Conservation (phyloP, 306 rosid genomes). For the Dryas drummondii region DNA sequence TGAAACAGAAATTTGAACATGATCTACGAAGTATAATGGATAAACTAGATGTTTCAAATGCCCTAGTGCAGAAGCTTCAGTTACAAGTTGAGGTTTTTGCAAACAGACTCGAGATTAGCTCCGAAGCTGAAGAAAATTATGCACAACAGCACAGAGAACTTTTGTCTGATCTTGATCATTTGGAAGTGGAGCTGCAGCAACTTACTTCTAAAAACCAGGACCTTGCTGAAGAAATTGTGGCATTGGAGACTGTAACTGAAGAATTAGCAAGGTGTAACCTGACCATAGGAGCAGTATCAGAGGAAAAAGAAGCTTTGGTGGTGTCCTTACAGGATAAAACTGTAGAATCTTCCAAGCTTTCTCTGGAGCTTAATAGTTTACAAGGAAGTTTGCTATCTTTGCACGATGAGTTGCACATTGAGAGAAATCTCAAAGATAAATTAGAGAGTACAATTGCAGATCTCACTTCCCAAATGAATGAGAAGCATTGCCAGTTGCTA, state of each 20-base stretch:
- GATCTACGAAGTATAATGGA: constrained; percentile 42
- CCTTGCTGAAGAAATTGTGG: constrained; percentile 56
- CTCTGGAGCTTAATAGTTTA: constrained; percentile 48
- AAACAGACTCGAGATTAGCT: constrained; percentile 45
- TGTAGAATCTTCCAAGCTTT: constrained; percentile 57
- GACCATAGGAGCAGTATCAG: constrained; percentile 40
- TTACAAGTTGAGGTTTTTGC: constrained; percentile 59
- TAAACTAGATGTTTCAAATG: constrained; percentile 51
- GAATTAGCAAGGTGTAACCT: constrained; percentile 59
- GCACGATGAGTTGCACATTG: constrained; percentile 46
- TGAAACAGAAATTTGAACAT: constrained; percentile 60
- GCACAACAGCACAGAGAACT: constrained; percentile 57
- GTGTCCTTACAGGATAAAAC: constrained; percentile 50
- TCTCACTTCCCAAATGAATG: constrained; percentile 53
- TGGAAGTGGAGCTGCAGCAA: constrained; percentile 69
- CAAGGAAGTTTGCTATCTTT: constrained; percentile 47
- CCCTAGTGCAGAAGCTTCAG: constrained; percentile 67
- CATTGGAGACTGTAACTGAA: constrained; percentile 42
- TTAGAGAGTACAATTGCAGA: constrained; percentile 52
- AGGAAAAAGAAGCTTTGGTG: constrained; percentile 61
- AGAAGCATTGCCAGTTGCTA: constrained; percentile 54
- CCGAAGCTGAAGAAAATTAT: constrained; percentile 59
- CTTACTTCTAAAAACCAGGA: constrained; percentile 62
- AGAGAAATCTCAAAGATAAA: constrained; percentile 49
- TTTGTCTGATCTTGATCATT: constrained; percentile 51